Evolutionary conservation across 2,329 filamentous ascomycete genomes (phyloP).

Genomic region (Claviceps arundinis): DNA sequence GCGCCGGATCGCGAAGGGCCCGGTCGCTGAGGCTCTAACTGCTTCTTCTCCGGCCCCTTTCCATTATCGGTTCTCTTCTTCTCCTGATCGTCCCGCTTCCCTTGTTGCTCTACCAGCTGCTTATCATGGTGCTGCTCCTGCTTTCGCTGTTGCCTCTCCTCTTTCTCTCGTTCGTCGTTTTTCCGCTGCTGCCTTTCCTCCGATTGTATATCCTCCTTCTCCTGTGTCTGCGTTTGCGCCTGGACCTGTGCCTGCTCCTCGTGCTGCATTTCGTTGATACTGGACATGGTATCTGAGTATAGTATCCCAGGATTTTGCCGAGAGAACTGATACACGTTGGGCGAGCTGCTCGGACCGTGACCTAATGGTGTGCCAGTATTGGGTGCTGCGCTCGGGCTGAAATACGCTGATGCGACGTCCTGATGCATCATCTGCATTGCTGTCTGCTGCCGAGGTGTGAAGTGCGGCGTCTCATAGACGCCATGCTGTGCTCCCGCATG

Average conservation of each 20-base stretch:
- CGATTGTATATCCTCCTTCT: too few relatives aligned
- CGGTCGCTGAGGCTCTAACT: neutral
- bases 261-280: conserved; percentile 32
- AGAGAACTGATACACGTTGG: conserved; percentile 55
- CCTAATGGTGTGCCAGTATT: conserved; percentile 43
- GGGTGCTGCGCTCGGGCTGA: conserved; percentile 29
- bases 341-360: conserved; percentile 33
- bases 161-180: too few relatives aligned
- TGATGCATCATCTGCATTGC: conserved; percentile 55
- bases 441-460: conserved; percentile 62
- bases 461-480: conserved; percentile 67
- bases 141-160: neutral
- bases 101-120: too few relatives aligned
- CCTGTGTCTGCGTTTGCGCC: too few relatives aligned
- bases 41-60: too few relatives aligned
- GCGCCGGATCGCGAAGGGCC: conserved; percentile 22
- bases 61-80: too few relatives aligned
- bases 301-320: conserved; percentile 42
- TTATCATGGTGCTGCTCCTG: conserved; percentile 8
- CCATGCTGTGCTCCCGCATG: conserved; percentile 46
- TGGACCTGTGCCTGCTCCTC: neutral
- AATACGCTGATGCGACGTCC: conserved; percentile 55
- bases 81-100: too few relatives aligned
- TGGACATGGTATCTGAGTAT: conserved; percentile 34
- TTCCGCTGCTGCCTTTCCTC: too few relatives aligned